phyloP scores from a whole-genome alignment of 2,329 filamentous ascomycete species.

The Beauveria medogensis region DNA sequence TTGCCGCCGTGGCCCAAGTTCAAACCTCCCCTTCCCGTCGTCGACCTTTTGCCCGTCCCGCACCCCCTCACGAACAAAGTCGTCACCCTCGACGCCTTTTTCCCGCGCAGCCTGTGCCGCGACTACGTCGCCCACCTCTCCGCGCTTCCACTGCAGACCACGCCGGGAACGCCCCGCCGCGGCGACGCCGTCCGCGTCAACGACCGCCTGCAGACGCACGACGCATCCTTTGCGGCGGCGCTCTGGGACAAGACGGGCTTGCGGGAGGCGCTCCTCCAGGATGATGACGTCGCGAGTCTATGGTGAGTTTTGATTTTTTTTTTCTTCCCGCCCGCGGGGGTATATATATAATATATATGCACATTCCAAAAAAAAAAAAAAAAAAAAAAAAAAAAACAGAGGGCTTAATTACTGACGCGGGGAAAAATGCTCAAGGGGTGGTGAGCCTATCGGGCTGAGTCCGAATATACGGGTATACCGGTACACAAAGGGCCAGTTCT shows the following conservation, averaged over 20 bases:
- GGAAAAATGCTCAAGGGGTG: conserved; percentile 55
- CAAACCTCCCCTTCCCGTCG: conserved; percentile 57
- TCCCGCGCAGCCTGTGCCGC: conserved; percentile 66
- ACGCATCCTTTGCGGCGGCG: conserved; percentile 62
- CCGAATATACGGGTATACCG: conserved; percentile 85
- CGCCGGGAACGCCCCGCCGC: conserved; percentile 67
- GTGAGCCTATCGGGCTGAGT: conserved; percentile 74
- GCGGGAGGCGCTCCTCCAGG: conserved; percentile 44
- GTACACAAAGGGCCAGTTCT: conserved; percentile 80
- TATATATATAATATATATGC: not conserved
- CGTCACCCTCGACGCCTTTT: conserved; percentile 64
- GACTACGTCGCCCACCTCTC: conserved; percentile 66
- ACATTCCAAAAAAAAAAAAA: not conserved
- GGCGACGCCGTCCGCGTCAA: conserved; percentile 81
- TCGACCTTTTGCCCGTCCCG: conserved; percentile 52
- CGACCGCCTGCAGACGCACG: conserved; percentile 78
- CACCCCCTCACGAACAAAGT: conserved; percentile 52
- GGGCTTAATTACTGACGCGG: conserved; percentile 3
- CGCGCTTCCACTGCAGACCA: conserved; percentile 65
- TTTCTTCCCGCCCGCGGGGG: no score
- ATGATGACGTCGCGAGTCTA: conserved; percentile 26
- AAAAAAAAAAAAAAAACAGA: no score
- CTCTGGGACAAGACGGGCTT: conserved; percentile 75
- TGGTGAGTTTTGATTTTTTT: conserved; percentile 25
- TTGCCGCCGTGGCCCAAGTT: conserved; percentile 58